phyloP scores from a whole-genome alignment of 129 eudicot species.

The Gnaphalium uliginosum region DNA sequence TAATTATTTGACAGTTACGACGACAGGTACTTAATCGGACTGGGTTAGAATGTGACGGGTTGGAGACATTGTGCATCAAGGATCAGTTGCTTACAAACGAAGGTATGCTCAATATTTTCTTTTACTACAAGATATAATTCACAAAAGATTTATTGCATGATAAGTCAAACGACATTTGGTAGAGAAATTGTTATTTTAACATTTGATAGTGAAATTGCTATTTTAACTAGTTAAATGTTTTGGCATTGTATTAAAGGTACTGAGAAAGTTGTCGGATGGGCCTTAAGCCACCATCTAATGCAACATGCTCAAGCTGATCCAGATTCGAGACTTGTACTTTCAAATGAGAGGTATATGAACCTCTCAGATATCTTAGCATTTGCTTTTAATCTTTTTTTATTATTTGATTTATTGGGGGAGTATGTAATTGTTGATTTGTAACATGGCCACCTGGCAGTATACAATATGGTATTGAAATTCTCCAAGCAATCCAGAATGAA shows the following conservation, averaged over 20 bases:
- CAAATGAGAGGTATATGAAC: conserved; percentile 63
- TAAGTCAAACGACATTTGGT: neutral
- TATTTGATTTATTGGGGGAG: neutral
- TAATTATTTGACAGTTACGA: neutral
- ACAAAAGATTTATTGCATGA: neutral
- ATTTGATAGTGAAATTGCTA: conserved; percentile 1
- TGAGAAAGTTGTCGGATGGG: conserved; percentile 95
- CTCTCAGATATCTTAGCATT: neutral
- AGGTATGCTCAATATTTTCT: conserved; percentile 44
- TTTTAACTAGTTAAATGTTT: conserved; percentile 5
- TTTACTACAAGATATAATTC: conserved; percentile 16
- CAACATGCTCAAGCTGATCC: conserved; percentile 53
- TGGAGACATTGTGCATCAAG: conserved; percentile 73
- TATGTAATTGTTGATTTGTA: conserved; percentile 17
- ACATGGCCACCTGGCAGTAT: conserved; percentile 52
- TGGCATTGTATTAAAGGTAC: conserved; percentile 56
- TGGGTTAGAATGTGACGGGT: conserved; percentile 73
- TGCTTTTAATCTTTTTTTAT: too few relatives aligned
- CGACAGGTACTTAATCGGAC: conserved; percentile 66
- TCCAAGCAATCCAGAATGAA: conserved; percentile 71
- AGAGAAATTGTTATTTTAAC: conserved; percentile 1
- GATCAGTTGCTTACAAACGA: conserved; percentile 82
- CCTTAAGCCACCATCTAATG: conserved; percentile 80
- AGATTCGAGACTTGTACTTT: conserved; percentile 56
- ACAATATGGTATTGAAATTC: conserved; percentile 64